A percentile compares a stretch with the other conserved stretches of the same genome.
phyloP scores from a whole-genome alignment of 192 early-diverging fungal species.

The Phycomyces nitens region DNA sequence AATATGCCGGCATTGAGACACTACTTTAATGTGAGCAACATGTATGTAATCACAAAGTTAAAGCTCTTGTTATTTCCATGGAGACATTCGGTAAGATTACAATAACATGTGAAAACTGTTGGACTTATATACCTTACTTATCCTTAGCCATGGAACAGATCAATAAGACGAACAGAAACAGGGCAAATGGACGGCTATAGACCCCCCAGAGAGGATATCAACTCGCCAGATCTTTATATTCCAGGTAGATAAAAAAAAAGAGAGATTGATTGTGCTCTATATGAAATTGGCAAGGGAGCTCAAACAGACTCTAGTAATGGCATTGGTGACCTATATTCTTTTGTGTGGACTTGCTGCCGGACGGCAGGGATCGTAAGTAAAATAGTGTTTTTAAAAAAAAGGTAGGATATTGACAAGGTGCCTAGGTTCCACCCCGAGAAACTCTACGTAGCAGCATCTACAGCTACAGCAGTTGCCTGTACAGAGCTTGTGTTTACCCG shows the following conservation, averaged over 20 bases:
- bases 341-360: conserved; percentile 58
- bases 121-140: neutral
- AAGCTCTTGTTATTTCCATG: conserved; percentile 86
- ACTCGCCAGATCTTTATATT: conserved; percentile 96
- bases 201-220: conserved; percentile 87
- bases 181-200: conserved; percentile 76
- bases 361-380: conserved; percentile 54
- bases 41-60: conserved; percentile 89
- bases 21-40: conserved; percentile 95
- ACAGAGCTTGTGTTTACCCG: conserved; percentile 84
- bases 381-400: neutral
- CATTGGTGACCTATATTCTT: conserved; percentile 88
- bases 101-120: neutral
- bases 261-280: neutral
- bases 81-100: conserved; percentile 63
- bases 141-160: conserved; percentile 70
- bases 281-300: neutral
- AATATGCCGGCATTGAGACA: conserved; percentile 83
- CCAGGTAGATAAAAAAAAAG: conserved; percentile 50
- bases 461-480: conserved; percentile 73
- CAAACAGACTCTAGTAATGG: conserved; percentile 58
- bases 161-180: conserved; percentile 69
- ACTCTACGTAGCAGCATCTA: conserved; percentile 79
- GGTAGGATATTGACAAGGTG: neutral
- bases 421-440: conserved; percentile 82